Conservation (phyloP, 2,329 filamentous ascomycete species). For the Orbilia oligospora region DNA sequence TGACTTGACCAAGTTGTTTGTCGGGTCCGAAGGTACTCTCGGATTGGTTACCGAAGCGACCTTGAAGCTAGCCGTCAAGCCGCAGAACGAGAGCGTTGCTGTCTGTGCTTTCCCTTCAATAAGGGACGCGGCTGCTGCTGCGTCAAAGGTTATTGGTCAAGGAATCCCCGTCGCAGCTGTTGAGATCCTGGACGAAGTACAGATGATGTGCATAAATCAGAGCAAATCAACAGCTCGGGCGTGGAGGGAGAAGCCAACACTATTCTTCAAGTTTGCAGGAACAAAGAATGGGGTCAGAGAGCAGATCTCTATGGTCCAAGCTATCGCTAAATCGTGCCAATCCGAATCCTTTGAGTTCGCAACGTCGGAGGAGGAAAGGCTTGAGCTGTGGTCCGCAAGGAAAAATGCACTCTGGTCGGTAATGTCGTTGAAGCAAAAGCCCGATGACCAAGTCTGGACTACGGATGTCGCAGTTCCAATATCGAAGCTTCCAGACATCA, state of each 20-base stretch:
- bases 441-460: slow-evolving; percentile 78
- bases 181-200: slow-evolving; percentile 91
- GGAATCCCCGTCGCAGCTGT: slow-evolving; percentile 91
- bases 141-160: slow-evolving; percentile 82
- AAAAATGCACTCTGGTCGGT: slow-evolving; percentile 83
- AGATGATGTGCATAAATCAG: slow-evolving; percentile 81
- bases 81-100: slow-evolving; percentile 81
- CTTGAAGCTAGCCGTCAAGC: slow-evolving; percentile 82
- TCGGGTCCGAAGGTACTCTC: slow-evolving; percentile 85
- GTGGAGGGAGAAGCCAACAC: slow-evolving; percentile 81
- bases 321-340: slow-evolving; percentile 74
- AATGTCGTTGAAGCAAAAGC: slow-evolving; percentile 75
- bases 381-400: slow-evolving; percentile 80
- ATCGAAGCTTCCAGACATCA: slow-evolving; percentile 78
- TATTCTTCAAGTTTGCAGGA: slow-evolving; percentile 88
- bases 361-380: slow-evolving; percentile 75
- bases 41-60: slow-evolving; percentile 87
- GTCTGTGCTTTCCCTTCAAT: slow-evolving; percentile 68
- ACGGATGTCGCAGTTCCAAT: slow-evolving; percentile 86
- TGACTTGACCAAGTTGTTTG: slow-evolving; percentile 83
- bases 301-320: slow-evolving; percentile 78
- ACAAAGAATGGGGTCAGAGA: slow-evolving; percentile 81
- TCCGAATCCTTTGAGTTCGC: slow-evolving; percentile 79
- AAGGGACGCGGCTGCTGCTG: slow-evolving; percentile 82
- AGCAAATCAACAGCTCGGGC: slow-evolving; percentile 76